phyloP scores from a whole-genome alignment of 495 filamentous ascomycete species.

The Penicillium steckii region DNA sequence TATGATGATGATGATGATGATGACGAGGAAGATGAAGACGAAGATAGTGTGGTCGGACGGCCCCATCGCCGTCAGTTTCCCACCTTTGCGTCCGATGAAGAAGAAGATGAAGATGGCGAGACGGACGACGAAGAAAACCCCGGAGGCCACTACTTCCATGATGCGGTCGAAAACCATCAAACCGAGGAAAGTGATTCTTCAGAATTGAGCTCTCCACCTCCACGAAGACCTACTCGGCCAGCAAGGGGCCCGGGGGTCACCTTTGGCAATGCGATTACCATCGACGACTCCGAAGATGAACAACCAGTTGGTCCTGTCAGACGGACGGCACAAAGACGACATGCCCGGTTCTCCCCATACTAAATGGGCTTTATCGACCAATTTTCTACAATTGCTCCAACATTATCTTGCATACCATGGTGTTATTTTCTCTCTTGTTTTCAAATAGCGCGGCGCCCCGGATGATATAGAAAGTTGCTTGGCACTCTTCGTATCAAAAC shows the following conservation, averaged over 20 bases:
- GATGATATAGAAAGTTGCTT: constrained; percentile 13
- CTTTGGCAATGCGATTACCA: constrained; percentile 17
- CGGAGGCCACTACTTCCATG: neutral
- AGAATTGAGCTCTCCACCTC: constrained; percentile 10
- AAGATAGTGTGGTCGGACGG: constrained; percentile 1
- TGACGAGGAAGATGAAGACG: constrained; percentile 15
- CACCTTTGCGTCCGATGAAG: neutral
- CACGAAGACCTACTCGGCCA: constrained; percentile 2
- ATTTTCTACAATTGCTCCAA: too few species aligned
- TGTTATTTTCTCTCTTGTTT: constrained; percentile 2
- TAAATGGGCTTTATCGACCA: constrained; percentile 2
- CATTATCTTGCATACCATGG: neutral
- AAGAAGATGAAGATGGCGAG: constrained; percentile 2
- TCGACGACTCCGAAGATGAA: constrained; percentile 30
- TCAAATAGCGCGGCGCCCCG: constrained; percentile 18
- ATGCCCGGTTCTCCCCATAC: constrained; percentile 24
- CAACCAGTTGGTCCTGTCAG: constrained; percentile 26
- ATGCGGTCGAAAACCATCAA: neutral
- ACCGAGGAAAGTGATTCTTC: constrained; percentile 8
- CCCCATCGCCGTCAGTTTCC: neutral
- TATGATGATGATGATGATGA: constrained; percentile 10
- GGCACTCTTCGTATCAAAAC: neutral
- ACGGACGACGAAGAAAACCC: neutral
- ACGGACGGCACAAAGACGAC: constrained; percentile 19
- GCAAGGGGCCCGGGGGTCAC: constrained; percentile 1